Percentiles rank a stretch among this genome's conserved stretches.
Evolutionary conservation across 768 basidiomycete species (phyloP).

Genomic region (Tylopilus sp.): DNA sequence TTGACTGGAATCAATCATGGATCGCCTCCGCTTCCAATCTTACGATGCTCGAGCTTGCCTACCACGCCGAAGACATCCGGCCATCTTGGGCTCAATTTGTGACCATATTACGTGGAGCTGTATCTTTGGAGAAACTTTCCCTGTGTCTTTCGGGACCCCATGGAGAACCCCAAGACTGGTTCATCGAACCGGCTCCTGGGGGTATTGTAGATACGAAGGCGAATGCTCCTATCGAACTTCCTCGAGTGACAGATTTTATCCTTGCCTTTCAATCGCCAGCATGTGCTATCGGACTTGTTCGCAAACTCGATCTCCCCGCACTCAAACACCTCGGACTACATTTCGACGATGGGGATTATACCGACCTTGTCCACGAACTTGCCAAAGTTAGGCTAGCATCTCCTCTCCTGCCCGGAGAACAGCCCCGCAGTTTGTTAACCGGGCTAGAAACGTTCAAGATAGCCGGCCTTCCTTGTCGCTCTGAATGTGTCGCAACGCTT

Average conservation of each 20-base stretch:
- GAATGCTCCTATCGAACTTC: neutral
- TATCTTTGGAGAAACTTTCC: neutral
- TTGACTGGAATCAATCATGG: neutral
- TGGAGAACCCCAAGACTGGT: neutral
- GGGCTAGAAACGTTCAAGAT: neutral
- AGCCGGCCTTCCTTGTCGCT: neutral
- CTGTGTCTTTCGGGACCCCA: neutral
- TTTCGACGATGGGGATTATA: neutral
- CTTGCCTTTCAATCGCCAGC: neutral
- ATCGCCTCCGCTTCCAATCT: neutral
- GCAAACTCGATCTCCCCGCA: neutral
- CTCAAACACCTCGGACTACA: neutral
- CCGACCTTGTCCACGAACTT: neutral
- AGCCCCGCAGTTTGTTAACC: neutral
- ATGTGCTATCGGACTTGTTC: neutral
- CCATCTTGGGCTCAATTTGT: conserved; percentile 1
- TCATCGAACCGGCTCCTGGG: neutral
- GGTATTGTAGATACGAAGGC: neutral
- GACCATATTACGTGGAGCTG: neutral
- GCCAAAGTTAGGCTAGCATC: neutral
- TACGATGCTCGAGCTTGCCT: neutral
- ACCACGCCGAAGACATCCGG: neutral
- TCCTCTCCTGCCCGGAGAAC: neutral
- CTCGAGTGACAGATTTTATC: neutral
- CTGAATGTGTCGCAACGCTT: neutral